Evolutionary conservation across 2,329 filamentous ascomycete genomes (phyloP).

Genomic region (Teratosphaeria destructans): DNA sequence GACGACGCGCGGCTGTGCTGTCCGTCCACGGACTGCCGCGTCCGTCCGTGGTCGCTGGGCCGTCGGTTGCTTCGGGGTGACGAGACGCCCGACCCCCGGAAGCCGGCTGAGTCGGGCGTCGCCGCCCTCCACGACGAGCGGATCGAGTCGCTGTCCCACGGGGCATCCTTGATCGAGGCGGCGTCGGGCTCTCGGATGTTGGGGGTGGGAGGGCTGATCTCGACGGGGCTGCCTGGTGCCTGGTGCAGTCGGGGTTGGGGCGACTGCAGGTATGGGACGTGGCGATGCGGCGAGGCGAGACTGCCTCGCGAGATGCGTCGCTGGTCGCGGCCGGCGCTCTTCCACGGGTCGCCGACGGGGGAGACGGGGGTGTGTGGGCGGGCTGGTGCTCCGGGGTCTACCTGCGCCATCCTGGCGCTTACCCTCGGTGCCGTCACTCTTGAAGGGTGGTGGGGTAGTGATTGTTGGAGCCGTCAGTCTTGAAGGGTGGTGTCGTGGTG

Average conservation of each 20-base stretch:
- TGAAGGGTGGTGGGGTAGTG: no score
- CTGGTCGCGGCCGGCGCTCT: background rate
- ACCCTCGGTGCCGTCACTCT: background rate
- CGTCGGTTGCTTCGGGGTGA: constrained; percentile 12
- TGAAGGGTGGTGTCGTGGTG: no score
- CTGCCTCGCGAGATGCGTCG: background rate
- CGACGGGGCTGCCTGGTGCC: constrained; percentile 24
- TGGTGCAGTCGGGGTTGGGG: constrained; percentile 23
- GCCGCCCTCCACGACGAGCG: constrained; percentile 9
- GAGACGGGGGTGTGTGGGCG: constrained; percentile 2
- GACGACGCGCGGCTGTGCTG: constrained; percentile 9
- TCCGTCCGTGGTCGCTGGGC: constrained; percentile 6
- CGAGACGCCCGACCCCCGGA: constrained; percentile 9
- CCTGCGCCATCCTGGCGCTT: constrained; percentile 4
- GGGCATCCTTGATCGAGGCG: constrained; percentile 15
- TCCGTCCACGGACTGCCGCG: background rate
- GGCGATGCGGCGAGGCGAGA: background rate
- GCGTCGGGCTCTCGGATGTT: constrained; percentile 20
- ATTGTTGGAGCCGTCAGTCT: no score
- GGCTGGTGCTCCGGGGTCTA: background rate
- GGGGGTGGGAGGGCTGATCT: constrained; percentile 20
- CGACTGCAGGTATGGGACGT: background rate
- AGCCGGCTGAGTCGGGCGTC: constrained; percentile 14
- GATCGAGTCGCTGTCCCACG: constrained; percentile 8
- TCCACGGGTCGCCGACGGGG: background rate